Base-by-base conservation (phyloP, 352 stramenopile genomes). In the Peronospora destructor region DNA sequence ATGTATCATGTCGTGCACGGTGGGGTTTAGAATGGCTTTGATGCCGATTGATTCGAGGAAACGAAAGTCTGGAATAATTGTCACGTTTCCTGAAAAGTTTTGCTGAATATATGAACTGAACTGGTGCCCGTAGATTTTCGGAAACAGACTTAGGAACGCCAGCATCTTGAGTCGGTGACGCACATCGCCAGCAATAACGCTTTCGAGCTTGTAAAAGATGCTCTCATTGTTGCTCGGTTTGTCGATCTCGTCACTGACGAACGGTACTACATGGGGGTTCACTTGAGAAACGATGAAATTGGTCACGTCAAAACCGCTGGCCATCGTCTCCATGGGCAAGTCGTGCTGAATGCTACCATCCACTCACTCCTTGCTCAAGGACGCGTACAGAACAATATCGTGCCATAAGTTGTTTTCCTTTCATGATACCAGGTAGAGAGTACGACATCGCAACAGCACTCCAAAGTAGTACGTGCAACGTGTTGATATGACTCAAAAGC, bases 21-120 rank as follows among this genome's bases (percentile, higher is more conserved):
- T 85, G 25, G 86, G 84, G 51, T 95, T 96, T 28, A 77, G 34
- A 44, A 96, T 87, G 39, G 89, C 77, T 46, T 91, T 92, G 43
- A 82, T 69, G 16, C 84, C 78, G 32, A 88, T 90, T 4, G 70
- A 71, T 33, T 93, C 75, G 6, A 96, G 51, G 37, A 87, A 26
- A 87, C 41, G 93, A 67, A 49, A 89, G 30, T 87, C 82, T 6
- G 84, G 72, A 71, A 96, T 94, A 43, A 98, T 72, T 13, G 94
- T 98, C 41, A 98, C 86, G 66, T 98, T 96, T 19, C 94, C 95
- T 41, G 96, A 94, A 64, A 98, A 98, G 55, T 97, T 95, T 71
- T 97, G 90, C 39, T 87, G 83, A 68, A 96, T 71, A 43, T 70
- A 85, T 38, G 61, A 78, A 43, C 71, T 84, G 51, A 79, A 79